Percentiles rank a stretch among this genome's conserved stretches.
Conservation (phyloP, 345 rosid species). For the Populus ilicifolia region DNA sequence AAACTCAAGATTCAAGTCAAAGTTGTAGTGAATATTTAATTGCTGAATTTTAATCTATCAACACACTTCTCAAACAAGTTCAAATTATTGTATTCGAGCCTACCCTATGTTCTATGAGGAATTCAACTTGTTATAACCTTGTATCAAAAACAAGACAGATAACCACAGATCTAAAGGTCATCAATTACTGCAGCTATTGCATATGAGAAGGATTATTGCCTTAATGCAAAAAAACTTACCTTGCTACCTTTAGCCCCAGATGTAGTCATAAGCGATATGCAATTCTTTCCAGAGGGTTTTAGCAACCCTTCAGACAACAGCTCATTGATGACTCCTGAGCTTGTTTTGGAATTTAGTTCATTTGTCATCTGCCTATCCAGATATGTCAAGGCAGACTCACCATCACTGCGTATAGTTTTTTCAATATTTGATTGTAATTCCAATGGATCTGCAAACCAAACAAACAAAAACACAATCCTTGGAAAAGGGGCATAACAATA, state of each 20-base stretch:
- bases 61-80: neutral
- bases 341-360: slow-evolving; percentile 67
- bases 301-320: slow-evolving; percentile 77
- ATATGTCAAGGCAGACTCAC: slow-evolving; percentile 70
- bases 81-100: neutral
- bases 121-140: neutral
- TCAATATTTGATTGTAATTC: slow-evolving; percentile 65
- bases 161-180: neutral
- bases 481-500: neutral
- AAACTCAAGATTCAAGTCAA: neutral
- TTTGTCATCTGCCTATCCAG: slow-evolving; percentile 71
- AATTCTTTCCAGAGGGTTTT: slow-evolving; percentile 78
- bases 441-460: slow-evolving; percentile 47
- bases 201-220: neutral
- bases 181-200: neutral
- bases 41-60: neutral
- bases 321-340: slow-evolving; percentile 61
- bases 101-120: neutral
- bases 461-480: slow-evolving; percentile 1
- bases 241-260: slow-evolving; percentile 98
- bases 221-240: slow-evolving; percentile 44
- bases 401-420: slow-evolving; percentile 63
- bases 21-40: neutral
- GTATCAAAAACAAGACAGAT: neutral
- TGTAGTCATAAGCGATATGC: slow-evolving; percentile 94